phyloP scores from a whole-genome alignment of 257 asterid species.

The Przewalskia tangutica region DNA sequence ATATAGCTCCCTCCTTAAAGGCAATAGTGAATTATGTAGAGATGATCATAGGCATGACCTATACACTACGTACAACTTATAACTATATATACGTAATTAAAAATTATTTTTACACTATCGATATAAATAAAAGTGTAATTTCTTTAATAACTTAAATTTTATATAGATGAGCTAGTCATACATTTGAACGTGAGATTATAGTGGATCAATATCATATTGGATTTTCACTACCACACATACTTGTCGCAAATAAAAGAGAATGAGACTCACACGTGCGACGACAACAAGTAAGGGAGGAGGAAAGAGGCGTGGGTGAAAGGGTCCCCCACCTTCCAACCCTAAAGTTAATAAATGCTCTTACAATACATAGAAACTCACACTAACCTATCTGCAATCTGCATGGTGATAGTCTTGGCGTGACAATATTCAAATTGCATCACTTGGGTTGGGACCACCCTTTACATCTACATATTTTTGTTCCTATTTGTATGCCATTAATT shows the following conservation, averaged over 20 bases:
- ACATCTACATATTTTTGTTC: conserved; percentile 15
- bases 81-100: not conserved
- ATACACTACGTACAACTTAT: not conserved
- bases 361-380: conserved; percentile 24
- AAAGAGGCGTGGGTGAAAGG: conserved; percentile 6
- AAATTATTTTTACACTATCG: not conserved
- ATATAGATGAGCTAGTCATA: not conserved
- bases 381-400: conserved; percentile 25
- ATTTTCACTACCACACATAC: not conserved
- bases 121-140: too few species aligned
- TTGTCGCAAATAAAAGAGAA: not conserved
- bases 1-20: too few species aligned
- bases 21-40: too few species aligned
- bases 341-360: conserved; percentile 27
- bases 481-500: conserved; percentile 8
- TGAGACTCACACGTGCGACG: too few species aligned
- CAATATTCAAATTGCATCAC: conserved; percentile 37
- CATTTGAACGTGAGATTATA: too few species aligned
- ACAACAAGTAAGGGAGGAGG: not conserved
- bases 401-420: conserved; percentile 39
- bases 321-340: conserved; percentile 29
- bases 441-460: conserved; percentile 27
- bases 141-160: not conserved
- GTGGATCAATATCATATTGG: not conserved
- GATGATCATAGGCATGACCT: not conserved